Evolutionary conservation across 2,329 filamentous ascomycete species (phyloP), one percentile per base, ranked within the genome.

Genomic region (Colletotrichum melonis): DNA sequence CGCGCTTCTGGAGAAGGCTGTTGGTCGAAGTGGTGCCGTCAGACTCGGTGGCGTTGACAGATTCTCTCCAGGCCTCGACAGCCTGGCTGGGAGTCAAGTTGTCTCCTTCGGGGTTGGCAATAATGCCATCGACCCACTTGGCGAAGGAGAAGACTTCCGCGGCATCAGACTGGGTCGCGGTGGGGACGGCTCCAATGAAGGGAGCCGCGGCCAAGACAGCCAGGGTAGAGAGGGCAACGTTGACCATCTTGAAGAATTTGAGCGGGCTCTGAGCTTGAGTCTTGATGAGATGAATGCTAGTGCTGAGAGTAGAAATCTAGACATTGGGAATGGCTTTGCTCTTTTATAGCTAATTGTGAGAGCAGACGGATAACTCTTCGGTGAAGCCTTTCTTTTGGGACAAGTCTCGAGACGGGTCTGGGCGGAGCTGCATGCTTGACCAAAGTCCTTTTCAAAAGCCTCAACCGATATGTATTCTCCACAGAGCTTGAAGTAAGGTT

Each of bases 91-190:
- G 64, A 5, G 73, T 63, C n/a, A 73, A 22, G 22, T 73, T 73
- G 56, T 73, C 38, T 1, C 62, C 73, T 30, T 69, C 58, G 7
- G 72, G 72, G 63, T 73, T 70, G 60, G 63, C 56, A n/a, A 73
- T 75, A 30, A 75, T 73, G 24, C 56, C 65, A 24, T 66, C 70
- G 5, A 73, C 63, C 73, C 70, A 75, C 19, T 60, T 56, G 35
- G 62, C 52, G 62, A 75, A 75, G 19, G 70, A 73, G 38, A 73
- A 69, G 19, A 72, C 14, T 56, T 57, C 66, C 9, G 19, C 46
- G 6, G 58, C n/a, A 16, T 52, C 12, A 9, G 46, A 14, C 30
- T 55, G 30, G 5, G 59, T 19, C 7, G 56, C 12, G 0, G 55
- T 46, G 0, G 38, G 63, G 32, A 49, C 24, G 26, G 64, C 69